Evolutionary conservation across 208 protist genomes (phyloP), one percentile per base, ranked within the genome.

Genomic region (Novymonas esmeraldas): DNA sequence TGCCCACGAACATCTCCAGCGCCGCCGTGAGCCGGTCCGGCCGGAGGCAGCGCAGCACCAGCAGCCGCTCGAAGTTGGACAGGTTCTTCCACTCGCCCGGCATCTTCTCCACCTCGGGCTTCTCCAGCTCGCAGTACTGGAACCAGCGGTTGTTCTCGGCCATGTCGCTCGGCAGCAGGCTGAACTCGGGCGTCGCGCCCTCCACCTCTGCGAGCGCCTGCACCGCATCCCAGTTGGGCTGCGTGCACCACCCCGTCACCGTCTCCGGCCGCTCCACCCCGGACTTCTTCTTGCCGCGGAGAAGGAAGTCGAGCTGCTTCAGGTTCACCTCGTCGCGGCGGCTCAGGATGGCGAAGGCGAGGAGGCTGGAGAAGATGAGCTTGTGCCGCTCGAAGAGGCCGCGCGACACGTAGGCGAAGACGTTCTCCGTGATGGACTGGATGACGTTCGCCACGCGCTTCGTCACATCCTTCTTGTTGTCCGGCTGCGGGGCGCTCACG

Each of bases 301-400:
- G 72, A 34, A 99, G 70, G 70, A 98, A 98, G 56, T 97, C 87
- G 9, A 99, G 83, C 79, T 99, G 95, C 52, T 92, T 91, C 26
- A 50, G 26, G 57, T 95, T 73, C 31, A 99, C 89, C n/a, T 90
- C 84, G 29, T 88, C 88, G 29, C 64, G 64, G 6, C 80, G 79
- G 44, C 83, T 70, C 31, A 98, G 74, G 76, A 99, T 98, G 51
- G 81, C 84, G 67, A 99, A 98, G 44, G 89, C 92, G 13, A 99
- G 87, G 62, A 98, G 84, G 48, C 96, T 94, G 6, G 93, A 94
- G 73, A 99, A 99, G 71, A 99, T 99, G 41, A 99, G 89, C 82
- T 99, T 99, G 92, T 99, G 98, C 33, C 97, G 89, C 84, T 99
- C 98, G 72, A 99, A 99, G 22, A 99, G 85, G 71, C 98, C 98